A percentile compares a stretch with the other conserved stretches of the same genome.
Evolutionary conservation across 2,329 filamentous ascomycete species (phyloP).

Genomic region (Westerdykella ornata): DNA sequence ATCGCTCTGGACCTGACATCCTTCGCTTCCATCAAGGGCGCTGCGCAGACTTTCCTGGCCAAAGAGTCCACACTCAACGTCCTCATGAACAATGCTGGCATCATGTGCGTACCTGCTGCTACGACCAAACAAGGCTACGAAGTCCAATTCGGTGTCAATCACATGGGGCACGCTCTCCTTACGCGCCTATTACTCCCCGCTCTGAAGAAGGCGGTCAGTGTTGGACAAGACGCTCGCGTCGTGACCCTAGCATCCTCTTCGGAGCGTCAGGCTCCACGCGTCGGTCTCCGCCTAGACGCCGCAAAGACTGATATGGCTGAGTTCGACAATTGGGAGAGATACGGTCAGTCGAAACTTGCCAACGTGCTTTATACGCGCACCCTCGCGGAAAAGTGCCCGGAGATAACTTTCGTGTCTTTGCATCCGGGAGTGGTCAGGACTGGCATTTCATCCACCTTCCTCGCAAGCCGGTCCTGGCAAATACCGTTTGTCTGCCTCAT

Average conservation of each 20-base stretch:
- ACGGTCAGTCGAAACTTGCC: conserved; percentile 45
- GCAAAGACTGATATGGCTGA: conserved; percentile 19
- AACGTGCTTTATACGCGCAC: conserved; percentile 40
- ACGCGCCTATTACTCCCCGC: conserved; percentile 38
- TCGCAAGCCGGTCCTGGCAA: too few relatives aligned
- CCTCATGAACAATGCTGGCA: conserved; percentile 40
- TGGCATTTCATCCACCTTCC: conserved; percentile 6
- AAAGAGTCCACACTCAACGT: conserved; percentile 33
- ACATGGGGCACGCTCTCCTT: conserved; percentile 42
- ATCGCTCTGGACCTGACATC: conserved; percentile 29
- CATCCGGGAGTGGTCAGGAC: conserved; percentile 44
- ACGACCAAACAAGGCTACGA: conserved; percentile 42
- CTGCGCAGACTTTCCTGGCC: conserved; percentile 21
- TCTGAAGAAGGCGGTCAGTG: conserved; percentile 35
- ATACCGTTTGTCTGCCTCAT: too few relatives aligned
- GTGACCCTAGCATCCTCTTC: conserved; percentile 25
- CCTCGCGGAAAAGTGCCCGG: conserved; percentile 39
- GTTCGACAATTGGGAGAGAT: conserved; percentile 32
- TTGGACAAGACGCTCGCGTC: conserved; percentile 37
- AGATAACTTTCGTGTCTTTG: conserved; percentile 35
- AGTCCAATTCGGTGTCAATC: conserved; percentile 43
- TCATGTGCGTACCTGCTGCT: conserved; percentile 19
- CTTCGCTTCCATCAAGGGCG: conserved; percentile 26
- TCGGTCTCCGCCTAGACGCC: neutral
- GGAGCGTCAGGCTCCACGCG: too few relatives aligned